phyloP scores from a whole-genome alignment of 306 rosid genomes.

The cucumber (Cucumis sativus) region DNA sequence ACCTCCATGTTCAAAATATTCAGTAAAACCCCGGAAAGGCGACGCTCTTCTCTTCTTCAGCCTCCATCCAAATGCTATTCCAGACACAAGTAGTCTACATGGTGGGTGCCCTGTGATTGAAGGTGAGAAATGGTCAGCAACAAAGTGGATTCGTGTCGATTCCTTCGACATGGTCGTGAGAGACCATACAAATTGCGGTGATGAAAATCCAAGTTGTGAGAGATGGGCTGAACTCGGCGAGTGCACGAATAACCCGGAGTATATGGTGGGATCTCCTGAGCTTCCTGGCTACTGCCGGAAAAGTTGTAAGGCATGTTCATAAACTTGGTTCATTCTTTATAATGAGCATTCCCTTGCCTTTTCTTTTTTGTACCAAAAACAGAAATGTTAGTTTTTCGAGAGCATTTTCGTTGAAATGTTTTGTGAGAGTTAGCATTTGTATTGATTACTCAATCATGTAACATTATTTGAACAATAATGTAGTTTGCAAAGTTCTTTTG shows the following conservation, averaged over 20 bases:
- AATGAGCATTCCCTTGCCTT: neutral
- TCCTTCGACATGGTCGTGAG: slow-evolving; percentile 58
- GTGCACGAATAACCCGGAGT: slow-evolving; percentile 71
- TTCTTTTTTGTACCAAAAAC: neutral
- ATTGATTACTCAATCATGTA: slow-evolving; percentile 2
- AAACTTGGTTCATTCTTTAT: neutral
- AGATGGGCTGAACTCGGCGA: slow-evolving; percentile 97
- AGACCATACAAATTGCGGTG: slow-evolving; percentile 46
- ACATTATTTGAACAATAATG: neutral
- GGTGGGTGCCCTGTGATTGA: slow-evolving; percentile 93
- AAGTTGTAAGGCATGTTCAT: slow-evolving; percentile 73
- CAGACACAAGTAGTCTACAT: slow-evolving; percentile 80
- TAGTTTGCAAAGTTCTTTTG: neutral
- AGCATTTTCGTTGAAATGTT: neutral
- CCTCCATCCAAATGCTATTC: slow-evolving; percentile 62
- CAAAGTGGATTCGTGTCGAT: slow-evolving; percentile 94
- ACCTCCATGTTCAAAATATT: slow-evolving; percentile 4
- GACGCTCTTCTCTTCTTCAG: slow-evolving; percentile 98
- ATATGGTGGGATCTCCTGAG: slow-evolving; percentile 78
- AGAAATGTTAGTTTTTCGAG: neutral
- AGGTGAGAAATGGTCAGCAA: slow-evolving; percentile 99
- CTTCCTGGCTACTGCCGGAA: slow-evolving; percentile 86
- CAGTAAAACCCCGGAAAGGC: slow-evolving; percentile 89
- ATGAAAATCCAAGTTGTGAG: slow-evolving; percentile 64
- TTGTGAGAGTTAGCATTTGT: neutral